These are phyloP conservation scores for Eleusine coracana DNA, from an alignment of 176 grass and related monocot species.

Conservation along the genomic window DNA sequence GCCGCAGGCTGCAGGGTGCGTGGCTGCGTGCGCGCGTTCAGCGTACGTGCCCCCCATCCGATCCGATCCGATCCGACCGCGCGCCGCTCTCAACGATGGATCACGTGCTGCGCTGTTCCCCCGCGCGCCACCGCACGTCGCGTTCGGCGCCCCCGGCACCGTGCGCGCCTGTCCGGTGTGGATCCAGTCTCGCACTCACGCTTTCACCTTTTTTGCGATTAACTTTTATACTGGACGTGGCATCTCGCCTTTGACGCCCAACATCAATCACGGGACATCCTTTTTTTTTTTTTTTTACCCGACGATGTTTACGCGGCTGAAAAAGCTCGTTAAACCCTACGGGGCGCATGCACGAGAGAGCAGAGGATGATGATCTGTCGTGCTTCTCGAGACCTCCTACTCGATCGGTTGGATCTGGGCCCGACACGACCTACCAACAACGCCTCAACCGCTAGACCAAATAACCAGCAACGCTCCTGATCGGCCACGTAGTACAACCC, in stretches of 20 bases:
- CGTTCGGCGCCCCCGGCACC: no score
- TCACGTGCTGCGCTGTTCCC: neutral
- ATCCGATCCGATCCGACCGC: neutral
- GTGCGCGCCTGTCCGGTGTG: no score
- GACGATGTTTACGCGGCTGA: neutral
- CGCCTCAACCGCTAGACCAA: neutral
- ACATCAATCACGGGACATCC: no score
- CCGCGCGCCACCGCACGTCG: no score
- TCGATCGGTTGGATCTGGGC: neutral
- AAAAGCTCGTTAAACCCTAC: neutral
- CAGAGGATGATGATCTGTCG: neutral
- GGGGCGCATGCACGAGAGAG: neutral
- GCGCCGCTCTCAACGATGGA: neutral
- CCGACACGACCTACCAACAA: neutral
- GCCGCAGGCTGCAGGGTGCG: no score
- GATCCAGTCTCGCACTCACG: no score
- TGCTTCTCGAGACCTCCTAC: slow-evolving; percentile 13
- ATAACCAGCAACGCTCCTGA: neutral
- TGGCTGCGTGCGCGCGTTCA: neutral
- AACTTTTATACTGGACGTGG: no score
- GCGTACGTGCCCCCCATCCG: neutral
- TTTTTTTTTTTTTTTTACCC: neutral
- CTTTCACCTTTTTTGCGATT: no score
- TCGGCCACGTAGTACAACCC: slow-evolving; percentile 5
- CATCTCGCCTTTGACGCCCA: no score